phyloP scores from a whole-genome alignment of 352 stramenopile genomes.

The Stramenopiles sp. region DNA sequence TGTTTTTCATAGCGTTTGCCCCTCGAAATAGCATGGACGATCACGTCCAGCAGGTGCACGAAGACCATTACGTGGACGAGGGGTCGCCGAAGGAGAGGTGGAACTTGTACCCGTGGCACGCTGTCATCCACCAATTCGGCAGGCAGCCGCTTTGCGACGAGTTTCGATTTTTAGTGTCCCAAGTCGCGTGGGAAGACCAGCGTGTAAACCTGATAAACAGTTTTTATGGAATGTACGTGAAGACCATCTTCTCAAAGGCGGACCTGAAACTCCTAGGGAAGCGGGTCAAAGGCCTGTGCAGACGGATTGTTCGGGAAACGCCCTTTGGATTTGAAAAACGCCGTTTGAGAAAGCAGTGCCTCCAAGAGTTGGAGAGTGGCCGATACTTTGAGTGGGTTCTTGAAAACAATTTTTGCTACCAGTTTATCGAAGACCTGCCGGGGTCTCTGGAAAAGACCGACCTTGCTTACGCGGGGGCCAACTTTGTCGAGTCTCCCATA shows the following conservation, averaged over 20 bases:
- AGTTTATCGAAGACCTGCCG: not conserved
- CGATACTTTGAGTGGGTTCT: constrained; percentile 4
- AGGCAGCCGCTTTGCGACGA: not conserved
- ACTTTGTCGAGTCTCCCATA: not conserved
- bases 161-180: not conserved
- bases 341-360: not conserved
- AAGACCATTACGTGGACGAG: not conserved
- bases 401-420: not conserved
- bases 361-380: not conserved
- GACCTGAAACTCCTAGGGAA: not conserved
- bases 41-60: not conserved
- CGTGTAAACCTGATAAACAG: not conserved
- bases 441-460: not conserved
- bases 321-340: not conserved
- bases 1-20: not conserved
- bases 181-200: not conserved
- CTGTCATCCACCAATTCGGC: constrained; percentile 1
- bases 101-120: not conserved
- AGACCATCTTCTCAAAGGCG: not conserved
- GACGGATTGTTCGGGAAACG: not conserved
- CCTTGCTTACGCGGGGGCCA: not conserved
- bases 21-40: not conserved
- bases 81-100: not conserved
- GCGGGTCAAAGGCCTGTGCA: not conserved
- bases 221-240: no score